Percentiles rank a stretch among this genome's conserved stretches.
Evolutionary conservation across 495 filamentous ascomycete species (phyloP).

Genomic region (Xylaria palmicola): DNA sequence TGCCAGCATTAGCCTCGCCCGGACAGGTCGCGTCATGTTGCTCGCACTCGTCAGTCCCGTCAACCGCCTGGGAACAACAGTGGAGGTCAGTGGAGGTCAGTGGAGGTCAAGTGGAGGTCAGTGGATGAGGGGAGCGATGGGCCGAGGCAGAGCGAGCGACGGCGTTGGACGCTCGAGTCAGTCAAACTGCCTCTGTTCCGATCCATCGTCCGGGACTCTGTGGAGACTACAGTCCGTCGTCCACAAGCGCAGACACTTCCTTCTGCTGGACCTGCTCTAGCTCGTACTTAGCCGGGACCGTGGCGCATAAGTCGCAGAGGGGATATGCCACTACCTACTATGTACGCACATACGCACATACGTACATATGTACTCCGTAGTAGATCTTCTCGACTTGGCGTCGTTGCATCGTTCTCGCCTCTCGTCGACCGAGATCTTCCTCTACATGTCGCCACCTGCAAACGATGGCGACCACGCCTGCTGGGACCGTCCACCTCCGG

Average conservation of each 20-base stretch:
- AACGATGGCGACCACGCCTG: too few species aligned
- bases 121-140: background rate
- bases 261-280: background rate
- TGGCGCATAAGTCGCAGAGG: too few species aligned
- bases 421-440: too few species aligned
- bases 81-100: background rate
- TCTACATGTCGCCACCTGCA: too few species aligned
- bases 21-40: background rate
- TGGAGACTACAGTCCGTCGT: background rate
- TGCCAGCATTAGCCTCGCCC: background rate
- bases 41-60: constrained; percentile 1
- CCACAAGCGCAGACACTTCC: background rate
- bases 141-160: background rate
- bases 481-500: too few species aligned
- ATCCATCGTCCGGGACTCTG: background rate
- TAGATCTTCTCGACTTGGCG: too few species aligned
- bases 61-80: constrained; percentile 1
- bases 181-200: background rate
- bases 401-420: too few species aligned
- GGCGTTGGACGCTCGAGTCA: constrained; percentile 5
- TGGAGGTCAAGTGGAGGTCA: background rate
- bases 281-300: background rate
- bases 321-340: too few species aligned
- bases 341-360: background rate
- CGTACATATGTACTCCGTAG: background rate